Base-by-base conservation (phyloP, 1,284 basidiomycete species). In the Tausonia pullulans region DNA sequence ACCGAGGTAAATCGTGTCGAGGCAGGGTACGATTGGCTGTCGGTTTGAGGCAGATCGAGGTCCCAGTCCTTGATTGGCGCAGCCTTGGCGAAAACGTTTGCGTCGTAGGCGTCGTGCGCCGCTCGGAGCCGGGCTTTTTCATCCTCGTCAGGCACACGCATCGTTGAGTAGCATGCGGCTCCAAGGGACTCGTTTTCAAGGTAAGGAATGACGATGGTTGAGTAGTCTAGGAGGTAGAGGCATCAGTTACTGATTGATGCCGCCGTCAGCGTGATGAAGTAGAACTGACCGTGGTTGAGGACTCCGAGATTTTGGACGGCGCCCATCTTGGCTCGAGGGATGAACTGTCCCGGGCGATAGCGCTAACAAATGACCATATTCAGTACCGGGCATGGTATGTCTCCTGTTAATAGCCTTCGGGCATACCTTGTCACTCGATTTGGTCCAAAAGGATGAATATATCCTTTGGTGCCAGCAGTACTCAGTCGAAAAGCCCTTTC, bases 281-380 rank as follows among this genome's bases (percentile, higher is more conserved):
- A 50, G 40, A 27, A 59, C 62, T 40, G 2, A 72, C 92, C 92
- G 72, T 94, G 88, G 70, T 92, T 90, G 58, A 95, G 79, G 8
- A 94, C 79, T 4, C 92, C 92, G 7, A 95, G 81, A 88, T 90
- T 93, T 72, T 95, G 88, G 56, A 54, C 52, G 43, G 43, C 45
- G 55, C 90, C 88, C 90, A 96, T 94, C 76, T 89, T 90, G 50
- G 88, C 90, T 53, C 91, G 84, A 2, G 90, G 86, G 41, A 96
- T 81, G 72, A 96, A 97, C 81, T 91, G 84, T 75, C 95, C 93
- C 68, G 81, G 79, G 56, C 92, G 83, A 73, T 96, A 89, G 0
- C 91, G 92, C 67, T 76, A 39, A 27, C 27, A 27, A 27, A 2
- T 27, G 27, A 27, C 27, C 27, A 27, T 27, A 27, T 27, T 27